Evolutionary conservation across 495 filamentous ascomycete genomes (phyloP), one percentile per base, ranked within the genome.

Genomic region (Hypoxylon subgilvum): DNA sequence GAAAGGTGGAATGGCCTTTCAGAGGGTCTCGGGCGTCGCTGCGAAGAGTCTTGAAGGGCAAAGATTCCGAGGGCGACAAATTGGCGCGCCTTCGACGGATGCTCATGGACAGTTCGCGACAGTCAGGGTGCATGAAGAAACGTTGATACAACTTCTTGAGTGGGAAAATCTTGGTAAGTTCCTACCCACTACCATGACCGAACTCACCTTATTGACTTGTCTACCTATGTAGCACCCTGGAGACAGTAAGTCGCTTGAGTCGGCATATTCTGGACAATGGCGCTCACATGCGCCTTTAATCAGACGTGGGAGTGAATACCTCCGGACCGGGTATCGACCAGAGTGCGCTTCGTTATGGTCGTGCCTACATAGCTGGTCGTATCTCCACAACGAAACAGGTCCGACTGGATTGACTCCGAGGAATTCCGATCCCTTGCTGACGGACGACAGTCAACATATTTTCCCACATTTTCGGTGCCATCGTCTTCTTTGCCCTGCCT

Each of bases 311-410:
- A 57, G 59, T 28, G 59, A 63, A 7, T 46, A 63, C 17, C 10
- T 63, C 8, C 40, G 59, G 2, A 63, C 59, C 3, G 59, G 59
- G 23, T 63, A 63, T 19, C 30, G 68, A 34, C 22, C 52, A 36
- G 58, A 57, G 39, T 57, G 43, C 25, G 41, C 35, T 36, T 79
- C 76, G 5, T 32, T 71, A 18, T 23, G 32, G 38, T 63, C 55
- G 16, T 78, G 69, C 35, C 52, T 80, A 3, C 35, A 36, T 13
- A 78, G 73, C 48, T 73, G 70, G 61, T 53, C 54, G 10, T 75
- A 77, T 54, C 25, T 79, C 4, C 79, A 82, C 51, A 81, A 80
- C 53, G 78, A 81, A 51, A 75, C 74, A 8, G 67, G 72, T 73
- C 61, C 7, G 45, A 14, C 34, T 12, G 7, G 32, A 25, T 7